Evolutionary conservation across 495 filamentous ascomycete species (phyloP).

Genomic region (Amphirosellinia nigrospora): DNA sequence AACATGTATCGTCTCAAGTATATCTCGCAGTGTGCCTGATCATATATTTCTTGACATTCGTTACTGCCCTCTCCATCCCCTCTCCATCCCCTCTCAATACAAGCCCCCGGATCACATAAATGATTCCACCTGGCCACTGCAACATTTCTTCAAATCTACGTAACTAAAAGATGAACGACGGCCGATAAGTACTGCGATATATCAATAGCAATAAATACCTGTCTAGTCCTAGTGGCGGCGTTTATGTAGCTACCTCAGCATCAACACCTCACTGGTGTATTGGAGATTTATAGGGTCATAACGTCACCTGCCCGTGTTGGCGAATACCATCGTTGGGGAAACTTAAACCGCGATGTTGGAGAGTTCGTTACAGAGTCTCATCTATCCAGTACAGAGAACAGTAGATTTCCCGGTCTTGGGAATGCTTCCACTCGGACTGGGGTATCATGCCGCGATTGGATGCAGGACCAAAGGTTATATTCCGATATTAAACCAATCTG

Average conservation of each 20-base stretch:
- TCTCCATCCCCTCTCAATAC: background rate
- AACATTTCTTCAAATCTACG: background rate
- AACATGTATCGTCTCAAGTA: background rate
- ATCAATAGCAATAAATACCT: background rate
- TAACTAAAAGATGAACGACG: background rate
- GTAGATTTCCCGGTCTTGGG: constrained; percentile 16
- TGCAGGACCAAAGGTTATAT: background rate
- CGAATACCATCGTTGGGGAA: background rate
- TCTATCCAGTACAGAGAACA: background rate
- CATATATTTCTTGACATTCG: background rate
- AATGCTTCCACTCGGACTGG: constrained; percentile 3
- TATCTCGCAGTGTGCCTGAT: background rate
- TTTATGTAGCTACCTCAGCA: background rate
- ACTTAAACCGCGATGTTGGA: background rate
- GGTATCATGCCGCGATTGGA: constrained; percentile 5
- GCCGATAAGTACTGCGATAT: background rate
- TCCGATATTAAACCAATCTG: constrained; percentile 17
- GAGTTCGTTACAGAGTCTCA: constrained; percentile 15
- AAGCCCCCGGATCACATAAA: background rate
- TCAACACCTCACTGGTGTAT: background rate
- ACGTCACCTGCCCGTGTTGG: background rate
- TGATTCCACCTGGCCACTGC: background rate
- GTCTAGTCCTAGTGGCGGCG: background rate
- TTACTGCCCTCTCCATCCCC: background rate
- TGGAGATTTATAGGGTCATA: background rate